Percentiles rank a stretch among this genome's conserved stretches.
Conservation (phyloP, 768 basidiomycete genomes). For the Auricularia sp. region DNA sequence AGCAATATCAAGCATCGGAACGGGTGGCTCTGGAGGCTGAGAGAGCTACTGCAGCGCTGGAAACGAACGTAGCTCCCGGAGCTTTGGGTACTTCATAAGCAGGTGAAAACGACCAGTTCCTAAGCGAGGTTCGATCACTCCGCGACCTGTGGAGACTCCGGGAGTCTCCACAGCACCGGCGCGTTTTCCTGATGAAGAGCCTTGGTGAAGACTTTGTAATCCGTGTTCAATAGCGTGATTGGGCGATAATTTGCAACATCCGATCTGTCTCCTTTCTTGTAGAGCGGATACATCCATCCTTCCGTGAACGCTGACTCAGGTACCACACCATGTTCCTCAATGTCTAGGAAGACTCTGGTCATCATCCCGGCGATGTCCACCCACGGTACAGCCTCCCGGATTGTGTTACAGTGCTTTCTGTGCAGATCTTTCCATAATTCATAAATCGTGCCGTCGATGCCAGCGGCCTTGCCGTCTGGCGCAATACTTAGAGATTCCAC, state of each 20-base stretch:
- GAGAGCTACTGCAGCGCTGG: too few species aligned
- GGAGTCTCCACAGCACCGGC: too few species aligned
- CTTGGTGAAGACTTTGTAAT: conserved; percentile 25
- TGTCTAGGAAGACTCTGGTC: conserved; percentile 39
- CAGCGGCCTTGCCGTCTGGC: background rate
- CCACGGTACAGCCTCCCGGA: background rate
- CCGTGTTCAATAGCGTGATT: conserved; percentile 18
- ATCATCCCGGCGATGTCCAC: background rate
- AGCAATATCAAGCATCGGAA: too few species aligned
- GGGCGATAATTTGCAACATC: conserved; percentile 13
- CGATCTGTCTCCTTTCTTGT: conserved; percentile 23
- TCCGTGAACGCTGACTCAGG: background rate
- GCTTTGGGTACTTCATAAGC: too few species aligned
- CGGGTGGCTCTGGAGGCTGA: too few species aligned
- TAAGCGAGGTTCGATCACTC: too few species aligned
- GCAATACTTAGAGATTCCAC: background rate
- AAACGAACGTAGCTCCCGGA: too few species aligned
- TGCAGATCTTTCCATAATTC: conserved; percentile 5
- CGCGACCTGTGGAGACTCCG: too few species aligned
- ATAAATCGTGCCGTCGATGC: conserved; percentile 4
- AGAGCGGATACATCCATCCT: conserved; percentile 25
- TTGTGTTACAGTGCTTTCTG: conserved; percentile 5
- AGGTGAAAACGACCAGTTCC: too few species aligned
- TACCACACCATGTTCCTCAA: conserved; percentile 16
- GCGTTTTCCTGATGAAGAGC: too few species aligned